Percentiles rank a stretch among this genome's conserved stretches.
phyloP scores from a whole-genome alignment of 2,329 filamentous ascomycete genomes.

The Tolypocladium tropicale region DNA sequence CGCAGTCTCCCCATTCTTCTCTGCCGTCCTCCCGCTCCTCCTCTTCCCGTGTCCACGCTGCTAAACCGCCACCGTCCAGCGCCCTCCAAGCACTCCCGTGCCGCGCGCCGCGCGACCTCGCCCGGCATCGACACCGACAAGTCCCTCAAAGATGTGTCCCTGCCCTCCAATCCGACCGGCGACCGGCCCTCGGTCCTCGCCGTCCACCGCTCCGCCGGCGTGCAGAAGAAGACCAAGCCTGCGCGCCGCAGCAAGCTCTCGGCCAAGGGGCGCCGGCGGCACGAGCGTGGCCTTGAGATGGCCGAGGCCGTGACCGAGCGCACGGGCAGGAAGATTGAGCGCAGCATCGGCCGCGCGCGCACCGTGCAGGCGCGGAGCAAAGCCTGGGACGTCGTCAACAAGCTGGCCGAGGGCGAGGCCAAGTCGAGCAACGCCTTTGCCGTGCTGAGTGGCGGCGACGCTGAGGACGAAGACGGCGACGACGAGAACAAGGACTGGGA shows the following conservation, averaged over 20 bases:
- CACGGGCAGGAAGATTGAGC: slow-evolving; percentile 43
- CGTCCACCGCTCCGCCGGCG: slow-evolving; percentile 55
- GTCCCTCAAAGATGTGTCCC: slow-evolving; percentile 51
- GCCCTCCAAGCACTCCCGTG: slow-evolving; percentile 60
- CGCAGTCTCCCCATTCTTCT: background rate
- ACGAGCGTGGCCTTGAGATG: slow-evolving; percentile 47
- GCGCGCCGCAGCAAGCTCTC: slow-evolving; percentile 44
- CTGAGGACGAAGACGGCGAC: slow-evolving; percentile 13
- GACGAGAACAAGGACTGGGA: slow-evolving; percentile 13
- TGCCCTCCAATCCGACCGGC: slow-evolving; percentile 28
- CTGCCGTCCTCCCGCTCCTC: too few relatives aligned
- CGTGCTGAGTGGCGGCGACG: slow-evolving; percentile 9
- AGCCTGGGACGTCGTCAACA: slow-evolving; percentile 51
- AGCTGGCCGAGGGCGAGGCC: slow-evolving; percentile 13
- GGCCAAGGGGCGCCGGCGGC: slow-evolving; percentile 42
- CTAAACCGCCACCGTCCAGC: slow-evolving; percentile 26
- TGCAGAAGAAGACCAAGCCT: slow-evolving; percentile 55
- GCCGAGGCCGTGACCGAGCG: slow-evolving; percentile 51
- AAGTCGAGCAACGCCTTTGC: slow-evolving; percentile 9
- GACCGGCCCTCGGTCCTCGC: slow-evolving; percentile 57
- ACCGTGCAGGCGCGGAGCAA: slow-evolving; percentile 39
- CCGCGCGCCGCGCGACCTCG: slow-evolving; percentile 61
- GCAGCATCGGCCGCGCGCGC: slow-evolving; percentile 39
- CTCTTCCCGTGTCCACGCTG: background rate
- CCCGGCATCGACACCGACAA: slow-evolving; percentile 63